Conservation (phyloP, 805 yeast species). For the Candida hispaniensis region DNA sequence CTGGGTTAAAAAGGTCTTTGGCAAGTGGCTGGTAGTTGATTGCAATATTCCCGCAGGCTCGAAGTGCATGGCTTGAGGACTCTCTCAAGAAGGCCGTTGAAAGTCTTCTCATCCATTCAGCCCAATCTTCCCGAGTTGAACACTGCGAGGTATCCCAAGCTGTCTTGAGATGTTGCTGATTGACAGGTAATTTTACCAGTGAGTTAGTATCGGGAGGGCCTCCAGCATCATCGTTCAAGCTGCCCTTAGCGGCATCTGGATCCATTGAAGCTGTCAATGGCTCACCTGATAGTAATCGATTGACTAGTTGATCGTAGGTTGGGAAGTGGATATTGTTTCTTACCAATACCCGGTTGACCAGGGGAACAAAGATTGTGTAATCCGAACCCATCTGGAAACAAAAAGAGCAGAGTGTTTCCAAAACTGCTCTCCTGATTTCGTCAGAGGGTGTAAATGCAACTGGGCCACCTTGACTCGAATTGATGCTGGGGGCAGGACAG, state of each 20-base stretch:
- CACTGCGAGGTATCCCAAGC: conserved; percentile 91
- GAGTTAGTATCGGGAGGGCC: conserved; percentile 59
- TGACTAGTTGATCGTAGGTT: conserved; percentile 70
- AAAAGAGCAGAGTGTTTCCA: conserved; percentile 67
- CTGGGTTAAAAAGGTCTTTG: conserved; percentile 81
- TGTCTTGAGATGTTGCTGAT: conserved; percentile 51
- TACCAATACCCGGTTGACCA: conserved; percentile 51
- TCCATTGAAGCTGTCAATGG: conserved; percentile 70
- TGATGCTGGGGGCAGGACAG: too few relatives aligned
- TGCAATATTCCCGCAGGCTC: conserved; percentile 88
- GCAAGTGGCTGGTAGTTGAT: conserved; percentile 81
- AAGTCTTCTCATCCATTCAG: conserved; percentile 86
- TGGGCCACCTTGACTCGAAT: too few relatives aligned
- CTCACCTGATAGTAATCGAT: conserved; percentile 69
- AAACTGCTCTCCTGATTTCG: conserved; percentile 52
- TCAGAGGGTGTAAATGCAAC: conserved; percentile 30
- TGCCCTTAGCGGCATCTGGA: conserved; percentile 43
- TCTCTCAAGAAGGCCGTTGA: conserved; percentile 80
- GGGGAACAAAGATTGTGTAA: conserved; percentile 76
- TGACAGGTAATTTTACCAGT: conserved; percentile 50
- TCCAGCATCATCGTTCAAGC: conserved; percentile 41
- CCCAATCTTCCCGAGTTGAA: conserved; percentile 93
- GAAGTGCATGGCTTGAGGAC: conserved; percentile 85
- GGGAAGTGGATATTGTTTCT: conserved; percentile 57
- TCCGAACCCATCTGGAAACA: conserved; percentile 74